phyloP scores from a whole-genome alignment of 768 basidiomycete species.

The Obba rivulosa region DNA sequence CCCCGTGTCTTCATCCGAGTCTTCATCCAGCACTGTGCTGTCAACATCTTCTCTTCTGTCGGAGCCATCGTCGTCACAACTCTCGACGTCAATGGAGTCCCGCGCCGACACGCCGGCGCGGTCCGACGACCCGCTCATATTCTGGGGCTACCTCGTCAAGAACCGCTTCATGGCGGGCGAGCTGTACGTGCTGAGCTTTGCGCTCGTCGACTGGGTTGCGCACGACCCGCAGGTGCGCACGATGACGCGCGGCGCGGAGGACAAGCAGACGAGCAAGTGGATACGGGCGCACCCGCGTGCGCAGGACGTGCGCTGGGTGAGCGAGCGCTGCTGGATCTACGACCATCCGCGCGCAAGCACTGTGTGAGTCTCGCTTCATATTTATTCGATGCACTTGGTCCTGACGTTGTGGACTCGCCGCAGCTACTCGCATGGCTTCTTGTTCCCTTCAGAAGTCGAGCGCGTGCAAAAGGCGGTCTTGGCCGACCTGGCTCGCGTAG shows the following conservation, averaged over 20 bases:
- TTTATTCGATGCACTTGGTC: not conserved
- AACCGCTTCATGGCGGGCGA: conserved; percentile 96
- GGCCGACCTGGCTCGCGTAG: conserved; percentile 41
- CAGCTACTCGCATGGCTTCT: conserved; percentile 91
- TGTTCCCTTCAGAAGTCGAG: conserved; percentile 85
- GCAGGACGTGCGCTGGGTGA: conserved; percentile 77
- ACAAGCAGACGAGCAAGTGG: conserved; percentile 92
- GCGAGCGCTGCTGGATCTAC: conserved; percentile 96
- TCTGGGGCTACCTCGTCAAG: conserved; percentile 89
- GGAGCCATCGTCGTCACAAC: not conserved
- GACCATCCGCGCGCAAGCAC: conserved; percentile 94
- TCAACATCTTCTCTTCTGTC: not conserved
- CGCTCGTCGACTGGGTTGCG: conserved; percentile 83
- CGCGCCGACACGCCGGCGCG: conserved; percentile 5
- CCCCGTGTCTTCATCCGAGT: not conserved
- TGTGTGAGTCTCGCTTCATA: conserved; percentile 46
- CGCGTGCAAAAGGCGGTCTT: conserved; percentile 57
- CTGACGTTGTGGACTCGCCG: not conserved
- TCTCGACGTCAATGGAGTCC: not conserved
- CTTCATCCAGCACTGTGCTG: not conserved
- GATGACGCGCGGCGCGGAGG: conserved; percentile 78
- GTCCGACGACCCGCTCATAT: conserved; percentile 63
- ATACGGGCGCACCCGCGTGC: conserved; percentile 81
- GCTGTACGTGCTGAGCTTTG: conserved; percentile 85
- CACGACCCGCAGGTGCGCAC: conserved; percentile 63